Evolutionary conservation across 164 flowering plant species (phyloP), one percentile per base, ranked within the genome.

Genomic region (Litsea cubeba): DNA sequence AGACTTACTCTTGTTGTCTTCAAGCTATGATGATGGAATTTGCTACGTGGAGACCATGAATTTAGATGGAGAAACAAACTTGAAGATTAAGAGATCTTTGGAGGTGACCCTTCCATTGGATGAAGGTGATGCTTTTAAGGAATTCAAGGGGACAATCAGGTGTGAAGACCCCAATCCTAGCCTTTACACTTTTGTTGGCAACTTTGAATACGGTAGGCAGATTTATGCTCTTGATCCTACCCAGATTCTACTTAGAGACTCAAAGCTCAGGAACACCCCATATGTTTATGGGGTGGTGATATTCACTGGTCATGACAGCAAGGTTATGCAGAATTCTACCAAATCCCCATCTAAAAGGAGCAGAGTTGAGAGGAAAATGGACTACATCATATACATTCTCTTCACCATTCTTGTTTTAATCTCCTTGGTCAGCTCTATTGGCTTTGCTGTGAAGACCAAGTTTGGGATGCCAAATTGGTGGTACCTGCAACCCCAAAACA

Each of bases 91-190:
- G 75, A 90, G 89, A 79, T 85, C 88, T 46, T 74, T 88, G 51
- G 92, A 90, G 23, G 86, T 70, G 32, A 92, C 93, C 60, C 80
- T 85, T 57, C 76, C 76, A 2, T 71, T 89, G 57, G 83, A 83
- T 17, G 89, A 89, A 4, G 91, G 90, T 65, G 75, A 74, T 10
- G 71, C 79, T 76, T 90, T 88, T 78, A 72, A 73, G 64, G 73
- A 87, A 72, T 89, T 88, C 77, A 82, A 82, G 35, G 93, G 88
- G 62, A 69, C 81, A 30, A 83, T 92, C 58, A 89, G 74, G 80
- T 92, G 97, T 76, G 97, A 92, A 79, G 97, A 90, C 72, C 97
- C 97, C 24, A 92, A 92, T 79, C 92, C 95, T 50, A 87, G 87
- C 74, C 83, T 92, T 51, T 92, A 90, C 77, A 46, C 89, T 12